Conservation (phyloP, 176 grass and related monocot species). For the Avena sativa region DNA sequence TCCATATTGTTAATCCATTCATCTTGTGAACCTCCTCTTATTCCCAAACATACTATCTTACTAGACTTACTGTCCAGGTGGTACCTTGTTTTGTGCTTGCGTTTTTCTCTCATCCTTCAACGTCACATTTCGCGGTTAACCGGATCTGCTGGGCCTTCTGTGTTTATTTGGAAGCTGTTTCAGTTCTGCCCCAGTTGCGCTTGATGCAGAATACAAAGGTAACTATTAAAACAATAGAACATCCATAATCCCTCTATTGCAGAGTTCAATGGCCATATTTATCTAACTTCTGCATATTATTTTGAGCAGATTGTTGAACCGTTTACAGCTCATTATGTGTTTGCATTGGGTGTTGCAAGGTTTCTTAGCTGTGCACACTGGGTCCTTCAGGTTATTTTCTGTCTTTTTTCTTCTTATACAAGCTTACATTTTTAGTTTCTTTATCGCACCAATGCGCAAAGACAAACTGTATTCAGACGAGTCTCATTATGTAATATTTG, state of each 20-base stretch:
- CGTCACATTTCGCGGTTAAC: slow-evolving; percentile 89
- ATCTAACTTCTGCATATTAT: slow-evolving; percentile 12
- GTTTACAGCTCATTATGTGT: slow-evolving; percentile 98
- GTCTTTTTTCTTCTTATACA: slow-evolving; percentile 17
- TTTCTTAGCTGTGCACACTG: slow-evolving; percentile 99
- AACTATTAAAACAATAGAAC: slow-evolving; percentile 20
- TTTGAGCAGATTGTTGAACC: slow-evolving; percentile 88
- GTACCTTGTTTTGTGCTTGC: slow-evolving; percentile 78
- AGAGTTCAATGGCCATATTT: slow-evolving; percentile 28
- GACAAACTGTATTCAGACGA: neutral
- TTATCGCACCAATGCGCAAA: neutral
- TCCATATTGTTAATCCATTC: slow-evolving; percentile 6
- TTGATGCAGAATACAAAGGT: slow-evolving; percentile 99
- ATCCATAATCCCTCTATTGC: slow-evolving; percentile 19
- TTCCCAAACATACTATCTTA: slow-evolving; percentile 17
- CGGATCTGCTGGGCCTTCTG: slow-evolving; percentile 93
- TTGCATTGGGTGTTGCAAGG: slow-evolving; percentile 93
- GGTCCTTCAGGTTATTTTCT: slow-evolving; percentile 90
- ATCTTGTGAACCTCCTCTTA: neutral
- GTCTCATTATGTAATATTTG: neutral
- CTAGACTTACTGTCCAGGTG: slow-evolving; percentile 49
- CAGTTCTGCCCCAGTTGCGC: slow-evolving; percentile 90
- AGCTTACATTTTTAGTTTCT: neutral
- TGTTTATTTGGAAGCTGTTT: slow-evolving; percentile 99
- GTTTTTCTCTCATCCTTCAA: slow-evolving; percentile 81